Evolutionary conservation across 768 basidiomycete genomes (phyloP).

Genomic region (Pleurotus djamor): DNA sequence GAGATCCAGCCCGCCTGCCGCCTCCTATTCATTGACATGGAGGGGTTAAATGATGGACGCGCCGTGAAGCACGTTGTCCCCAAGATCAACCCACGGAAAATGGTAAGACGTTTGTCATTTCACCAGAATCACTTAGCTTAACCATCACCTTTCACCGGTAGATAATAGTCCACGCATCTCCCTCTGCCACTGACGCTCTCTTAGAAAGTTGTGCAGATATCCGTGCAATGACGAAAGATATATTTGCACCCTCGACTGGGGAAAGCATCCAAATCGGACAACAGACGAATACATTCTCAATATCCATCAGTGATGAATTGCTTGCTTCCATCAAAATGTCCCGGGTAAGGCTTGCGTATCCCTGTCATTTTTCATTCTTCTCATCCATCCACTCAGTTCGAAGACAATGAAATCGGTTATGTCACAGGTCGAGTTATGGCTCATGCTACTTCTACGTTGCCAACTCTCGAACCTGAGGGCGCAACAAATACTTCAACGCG

Average conservation of each 20-base stretch:
- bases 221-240: conserved; percentile 89
- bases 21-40: conserved; percentile 91
- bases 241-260: conserved; percentile 74
- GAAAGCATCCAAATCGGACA: conserved; percentile 91
- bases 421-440: conserved; percentile 86
- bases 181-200: conserved; percentile 65
- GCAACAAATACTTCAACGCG: conserved; percentile 20
- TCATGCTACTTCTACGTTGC: conserved; percentile 85
- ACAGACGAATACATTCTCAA: conserved; percentile 91
- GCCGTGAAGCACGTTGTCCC: conserved; percentile 97
- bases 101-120: conserved; percentile 49
- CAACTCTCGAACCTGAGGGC: conserved; percentile 74
- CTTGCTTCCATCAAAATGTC: conserved; percentile 82
- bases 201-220: conserved; percentile 81
- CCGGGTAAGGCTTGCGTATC: conserved; percentile 53
- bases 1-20: conserved; percentile 84
- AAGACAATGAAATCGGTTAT: conserved; percentile 96
- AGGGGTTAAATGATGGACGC: conserved; percentile 94
- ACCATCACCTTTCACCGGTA: conserved; percentile 24
- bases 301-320: conserved; percentile 90
- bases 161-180: conserved; percentile 86
- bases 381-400: conserved; percentile 59
- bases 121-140: not conserved
- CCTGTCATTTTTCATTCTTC: not conserved
- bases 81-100: conserved; percentile 93